These are phyloP conservation scores for Trichoderma gamsii DNA, from an alignment of 495 filamentous ascomycete species.

Conservation along the genomic window DNA sequence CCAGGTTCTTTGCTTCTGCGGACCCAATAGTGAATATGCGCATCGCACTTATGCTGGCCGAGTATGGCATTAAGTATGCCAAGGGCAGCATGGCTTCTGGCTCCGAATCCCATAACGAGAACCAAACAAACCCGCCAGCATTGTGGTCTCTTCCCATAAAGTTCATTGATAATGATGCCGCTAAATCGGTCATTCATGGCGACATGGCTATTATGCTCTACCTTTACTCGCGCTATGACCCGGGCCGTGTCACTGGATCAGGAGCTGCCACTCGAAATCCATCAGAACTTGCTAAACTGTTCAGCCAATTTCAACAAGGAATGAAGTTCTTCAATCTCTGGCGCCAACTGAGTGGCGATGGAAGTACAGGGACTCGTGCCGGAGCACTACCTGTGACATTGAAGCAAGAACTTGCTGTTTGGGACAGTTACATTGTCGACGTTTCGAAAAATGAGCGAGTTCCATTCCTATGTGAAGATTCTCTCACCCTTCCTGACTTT, in stretches of 20 bases:
- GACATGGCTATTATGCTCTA: slow-evolving; percentile 49
- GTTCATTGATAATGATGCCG: slow-evolving; percentile 51
- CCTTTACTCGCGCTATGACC: slow-evolving; percentile 45
- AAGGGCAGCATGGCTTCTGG: slow-evolving; percentile 37
- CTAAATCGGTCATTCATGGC: slow-evolving; percentile 41
- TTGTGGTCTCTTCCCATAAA: slow-evolving; percentile 33
- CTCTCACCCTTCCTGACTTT: slow-evolving; percentile 60
- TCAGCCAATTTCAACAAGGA: slow-evolving; percentile 34
- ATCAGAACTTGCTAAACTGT: slow-evolving; percentile 31
- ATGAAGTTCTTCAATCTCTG: slow-evolving; percentile 34
- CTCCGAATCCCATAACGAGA: slow-evolving; percentile 26
- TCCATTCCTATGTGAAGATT: slow-evolving; percentile 50
- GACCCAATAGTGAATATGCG: slow-evolving; percentile 53
- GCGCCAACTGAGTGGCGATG: slow-evolving; percentile 22
- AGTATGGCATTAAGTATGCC: slow-evolving; percentile 52
- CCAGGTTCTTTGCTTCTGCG: slow-evolving; percentile 46
- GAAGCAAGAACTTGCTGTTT: slow-evolving; percentile 35
- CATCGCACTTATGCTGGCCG: slow-evolving; percentile 51
- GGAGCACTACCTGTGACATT: slow-evolving; percentile 22
- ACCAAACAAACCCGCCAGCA: slow-evolving; percentile 17
- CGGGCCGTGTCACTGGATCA: slow-evolving; percentile 20
- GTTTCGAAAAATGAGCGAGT: slow-evolving; percentile 19
- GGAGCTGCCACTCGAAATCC: slow-evolving; percentile 24
- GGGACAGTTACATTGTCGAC: slow-evolving; percentile 44
- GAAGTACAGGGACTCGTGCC: slow-evolving; percentile 16